Evolutionary conservation across 352 stramenopile genomes (phyloP), one percentile per base, ranked within the genome.

Genomic region (Albugo laibachii): DNA sequence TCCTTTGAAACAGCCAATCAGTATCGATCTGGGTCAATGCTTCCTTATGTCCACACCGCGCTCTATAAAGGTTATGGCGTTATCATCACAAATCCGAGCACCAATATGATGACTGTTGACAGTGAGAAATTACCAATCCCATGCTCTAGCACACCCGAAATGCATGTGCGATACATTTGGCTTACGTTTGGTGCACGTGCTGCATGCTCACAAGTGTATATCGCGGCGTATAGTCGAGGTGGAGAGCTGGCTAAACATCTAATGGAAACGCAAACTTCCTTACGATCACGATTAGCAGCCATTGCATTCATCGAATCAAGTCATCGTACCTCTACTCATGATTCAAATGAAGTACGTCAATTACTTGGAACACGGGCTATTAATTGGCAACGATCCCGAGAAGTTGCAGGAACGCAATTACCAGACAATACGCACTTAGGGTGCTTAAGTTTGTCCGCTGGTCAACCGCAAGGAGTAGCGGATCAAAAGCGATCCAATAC

Each of bases 221-320:
- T 91, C 16, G 70, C 69, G 2, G 74, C 74, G 2, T 91, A 91
- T 47, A 70, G 69, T 13, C 70, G 69, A 31, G 77, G 77, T 27
- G 77, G 74, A 2, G 62, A 59, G 27, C 53, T 91, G 3, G 73
- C 68, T 11, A 91, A 87, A 56, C 63, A 84, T 49, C 56, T 91
- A 20, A 59, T 91, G 18, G 75, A 63, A 49, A 76, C 77, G 36
- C 74, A 87, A 55, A 58, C 69, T 12, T 34, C 69, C 15, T 41
- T 86, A 24, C 61, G 72, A 12, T 53, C 57, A 27, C 83, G 83
- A 42, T 54, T 86, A 11, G 69, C 67, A 12, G 73, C 71, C 0
- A 77, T 84, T 41, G 77, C 74, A 11, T 85, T 89, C 47, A 84
- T 86, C 38, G 77, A 89, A 50, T 85, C 71, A 5, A 85, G 69